These are phyloP conservation scores for Suhomyces tanzawaensis DNA, from an alignment of 805 yeast genomes.

Conservation along the genomic window DNA sequence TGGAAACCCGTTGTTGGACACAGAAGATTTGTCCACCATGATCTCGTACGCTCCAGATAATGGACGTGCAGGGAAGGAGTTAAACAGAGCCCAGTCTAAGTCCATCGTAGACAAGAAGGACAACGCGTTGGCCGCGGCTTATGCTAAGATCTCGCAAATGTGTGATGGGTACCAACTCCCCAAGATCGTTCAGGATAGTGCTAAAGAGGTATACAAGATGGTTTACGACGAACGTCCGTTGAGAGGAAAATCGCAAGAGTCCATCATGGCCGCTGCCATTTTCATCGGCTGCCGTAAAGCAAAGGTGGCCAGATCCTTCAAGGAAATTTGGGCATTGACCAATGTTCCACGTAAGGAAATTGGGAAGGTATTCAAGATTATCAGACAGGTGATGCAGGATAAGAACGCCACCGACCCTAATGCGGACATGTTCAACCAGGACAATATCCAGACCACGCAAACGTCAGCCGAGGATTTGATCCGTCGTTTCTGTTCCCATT, in stretches of 20 bases:
- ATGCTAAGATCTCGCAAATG: slow-evolving; percentile 87
- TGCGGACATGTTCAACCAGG: slow-evolving; percentile 40
- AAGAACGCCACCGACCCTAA: slow-evolving; percentile 54
- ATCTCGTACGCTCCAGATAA: slow-evolving; percentile 87
- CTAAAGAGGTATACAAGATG: slow-evolving; percentile 90
- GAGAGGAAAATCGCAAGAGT: slow-evolving; percentile 88
- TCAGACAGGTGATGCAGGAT: slow-evolving; percentile 57
- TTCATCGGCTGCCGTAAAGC: slow-evolving; percentile 94
- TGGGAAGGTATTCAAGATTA: slow-evolving; percentile 84
- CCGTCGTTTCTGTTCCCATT: slow-evolving; percentile 92
- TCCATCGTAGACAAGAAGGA: slow-evolving; percentile 85
- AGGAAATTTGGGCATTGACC: slow-evolving; percentile 93
- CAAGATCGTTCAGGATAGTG: slow-evolving; percentile 93
- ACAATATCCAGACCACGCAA: slow-evolving; percentile 67
- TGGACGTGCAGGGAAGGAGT: slow-evolving; percentile 80
- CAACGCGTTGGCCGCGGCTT: slow-evolving; percentile 83
- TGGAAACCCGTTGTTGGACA: slow-evolving; percentile 84
- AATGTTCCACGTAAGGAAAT: slow-evolving; percentile 92
- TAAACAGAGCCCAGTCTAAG: slow-evolving; percentile 85
- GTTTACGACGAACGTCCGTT: slow-evolving; percentile 84
- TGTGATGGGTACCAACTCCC: slow-evolving; percentile 97
- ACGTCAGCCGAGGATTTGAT: slow-evolving; percentile 92
- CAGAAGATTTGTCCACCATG: slow-evolving; percentile 88
- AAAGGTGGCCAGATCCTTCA: slow-evolving; percentile 88
- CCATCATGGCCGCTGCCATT: slow-evolving; percentile 95